These are phyloP conservation scores for Syncephalis fuscata DNA, from an alignment of 371 early-diverging fungal genomes.

Conservation along the genomic window DNA sequence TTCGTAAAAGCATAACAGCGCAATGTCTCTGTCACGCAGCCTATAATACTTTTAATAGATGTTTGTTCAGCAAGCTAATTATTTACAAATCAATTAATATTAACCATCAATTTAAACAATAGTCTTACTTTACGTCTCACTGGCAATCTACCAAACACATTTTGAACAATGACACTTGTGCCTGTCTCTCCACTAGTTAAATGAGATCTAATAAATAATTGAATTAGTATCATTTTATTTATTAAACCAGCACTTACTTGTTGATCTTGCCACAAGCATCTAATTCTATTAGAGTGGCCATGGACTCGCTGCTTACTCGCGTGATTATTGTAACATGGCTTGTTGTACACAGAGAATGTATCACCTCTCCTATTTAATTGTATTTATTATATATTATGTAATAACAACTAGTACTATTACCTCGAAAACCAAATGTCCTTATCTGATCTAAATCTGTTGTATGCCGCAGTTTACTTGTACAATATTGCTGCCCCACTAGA, in stretches of 20 bases:
- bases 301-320: neutral
- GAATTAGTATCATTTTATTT: neutral
- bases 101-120: no score
- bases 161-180: neutral
- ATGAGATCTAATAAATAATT: neutral
- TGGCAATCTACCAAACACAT: neutral
- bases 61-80: no score
- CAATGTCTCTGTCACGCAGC: no score
- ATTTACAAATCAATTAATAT: no score
- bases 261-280: neutral
- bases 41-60: no score
- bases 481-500: neutral
- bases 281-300: neutral
- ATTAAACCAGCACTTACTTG: neutral
- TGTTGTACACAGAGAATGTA: constrained; percentile 1
- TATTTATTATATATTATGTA: no score
- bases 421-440: constrained; percentile 3
- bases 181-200: neutral
- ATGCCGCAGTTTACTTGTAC: constrained; percentile 1
- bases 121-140: neutral
- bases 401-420: neutral
- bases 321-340: constrained; percentile 3
- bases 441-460: neutral
- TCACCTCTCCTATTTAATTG: constrained; percentile 2
- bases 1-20: no score